Base-by-base conservation (phyloP, 805 yeast genomes). In the Yamadazyma ubonensis region DNA sequence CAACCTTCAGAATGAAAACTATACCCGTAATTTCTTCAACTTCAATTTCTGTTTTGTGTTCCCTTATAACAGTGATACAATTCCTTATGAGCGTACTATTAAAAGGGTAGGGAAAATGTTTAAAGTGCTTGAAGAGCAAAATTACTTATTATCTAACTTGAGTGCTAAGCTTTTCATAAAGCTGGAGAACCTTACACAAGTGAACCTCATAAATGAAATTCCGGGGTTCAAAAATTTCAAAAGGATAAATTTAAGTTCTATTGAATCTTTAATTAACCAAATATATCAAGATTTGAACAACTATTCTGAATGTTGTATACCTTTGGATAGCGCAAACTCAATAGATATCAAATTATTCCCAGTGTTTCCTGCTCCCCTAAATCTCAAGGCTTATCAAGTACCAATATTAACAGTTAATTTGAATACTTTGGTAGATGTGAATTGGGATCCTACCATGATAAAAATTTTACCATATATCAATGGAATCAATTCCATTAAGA, bases 391-490 rank as follows among this genome's bases (percentile, higher is more conserved):
- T 0, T 86, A 71, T 51, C 96, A 91, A 58, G 99, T 93, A 0
- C 99, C 99, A 0, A 78, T 90, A 4, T 78, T 95, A n/a, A 82
- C 91, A 0, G 96, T 93, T 1, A 79, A 81, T 38, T 65, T 93
- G 23, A 73, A 74, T 20, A 66, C 76, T 27, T 69, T 93, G 45
- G 81, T 87, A 30, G 99, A 93, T 59, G 83, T 86, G 6, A 83
- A 86, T 52, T 93, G 99, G 97, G 99, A 93, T 60, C 97, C 97
- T 1, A 91, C 98, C 2, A 84, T 93, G 93, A 70, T 88, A 33
- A 83, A 85, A 50, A 86, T 93, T 17, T 63, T 87, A 8, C 96
- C 96, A 0, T 84, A 71, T 49, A 87, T 93, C 36, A 79, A 93
- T 53, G 99, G 99, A 1, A 71, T 89, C 35, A 91, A 91, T 57